Percentiles rank a stretch among this genome's conserved stretches.
Conservation (phyloP, 2,329 filamentous ascomycete species). For the Alternaria sp. region DNA sequence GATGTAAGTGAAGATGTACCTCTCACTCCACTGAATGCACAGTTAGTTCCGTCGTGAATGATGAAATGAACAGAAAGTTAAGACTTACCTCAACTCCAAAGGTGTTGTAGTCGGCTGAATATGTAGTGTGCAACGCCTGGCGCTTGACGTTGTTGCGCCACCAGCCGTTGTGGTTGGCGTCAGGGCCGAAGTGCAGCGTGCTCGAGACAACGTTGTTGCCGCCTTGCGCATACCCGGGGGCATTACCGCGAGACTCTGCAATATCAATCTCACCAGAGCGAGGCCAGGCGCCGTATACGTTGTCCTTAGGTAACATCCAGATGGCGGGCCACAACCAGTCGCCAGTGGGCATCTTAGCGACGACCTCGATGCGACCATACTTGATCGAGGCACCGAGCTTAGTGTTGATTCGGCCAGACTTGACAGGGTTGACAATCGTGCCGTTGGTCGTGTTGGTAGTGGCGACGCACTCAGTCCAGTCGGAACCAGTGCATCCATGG, state of each 20-base stretch:
- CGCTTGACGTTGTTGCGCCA: conserved; percentile 85
- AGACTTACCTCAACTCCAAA: conserved; percentile 71
- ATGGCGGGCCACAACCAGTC: conserved; percentile 95
- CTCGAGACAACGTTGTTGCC: conserved; percentile 84
- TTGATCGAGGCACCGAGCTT: conserved; percentile 74
- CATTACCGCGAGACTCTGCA: conserved; percentile 81
- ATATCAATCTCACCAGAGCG: conserved; percentile 85
- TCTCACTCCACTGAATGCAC: conserved; percentile 72
- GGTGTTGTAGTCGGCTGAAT: conserved; percentile 72
- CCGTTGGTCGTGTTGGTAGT: conserved; percentile 79
- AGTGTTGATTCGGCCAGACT: conserved; percentile 80
- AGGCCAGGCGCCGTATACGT: conserved; percentile 80
- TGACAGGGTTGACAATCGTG: conserved; percentile 78
- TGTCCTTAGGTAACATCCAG: conserved; percentile 81
- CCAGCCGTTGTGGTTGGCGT: conserved; percentile 76
- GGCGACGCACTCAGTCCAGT: conserved; percentile 69
- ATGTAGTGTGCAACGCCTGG: conserved; percentile 77
- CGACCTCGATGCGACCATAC: conserved; percentile 83
- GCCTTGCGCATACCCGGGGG: conserved; percentile 76
- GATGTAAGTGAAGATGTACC: conserved; percentile 88
- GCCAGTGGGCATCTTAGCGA: conserved; percentile 75
- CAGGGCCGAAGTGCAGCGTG: conserved; percentile 82
- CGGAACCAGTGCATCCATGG: conserved; percentile 72
- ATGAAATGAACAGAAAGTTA: neutral
- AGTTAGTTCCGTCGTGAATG: conserved; percentile 10